Percentiles rank a stretch among this genome's conserved stretches.
Evolutionary conservation across 2,329 filamentous ascomycete species (phyloP).

Genomic region (Neoarthrinium moseri): DNA sequence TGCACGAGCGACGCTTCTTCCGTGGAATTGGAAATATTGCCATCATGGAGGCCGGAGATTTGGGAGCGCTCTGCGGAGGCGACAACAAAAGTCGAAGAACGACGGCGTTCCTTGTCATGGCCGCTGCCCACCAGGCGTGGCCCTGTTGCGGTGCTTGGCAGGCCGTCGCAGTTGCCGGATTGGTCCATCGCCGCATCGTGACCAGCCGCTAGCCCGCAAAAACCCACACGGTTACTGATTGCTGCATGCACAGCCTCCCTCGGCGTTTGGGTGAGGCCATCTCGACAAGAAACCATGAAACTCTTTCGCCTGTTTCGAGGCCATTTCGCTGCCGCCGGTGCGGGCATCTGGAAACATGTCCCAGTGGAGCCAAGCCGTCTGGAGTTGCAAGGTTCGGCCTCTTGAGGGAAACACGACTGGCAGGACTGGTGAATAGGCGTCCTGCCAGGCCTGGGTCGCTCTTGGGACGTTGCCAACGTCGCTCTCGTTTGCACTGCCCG

Average conservation of each 20-base stretch:
- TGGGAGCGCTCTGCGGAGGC: too few species aligned
- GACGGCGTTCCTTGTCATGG: not conserved
- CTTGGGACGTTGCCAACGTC: too few species aligned
- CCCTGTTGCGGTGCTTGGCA: not conserved
- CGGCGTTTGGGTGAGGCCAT: not conserved
- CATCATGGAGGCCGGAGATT: too few species aligned
- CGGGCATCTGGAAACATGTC: not conserved
- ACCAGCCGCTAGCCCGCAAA: not conserved
- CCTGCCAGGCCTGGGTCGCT: too few species aligned
- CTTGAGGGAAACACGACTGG: too few species aligned
- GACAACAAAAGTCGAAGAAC: not conserved
- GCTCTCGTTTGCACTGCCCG: constrained; percentile 3
- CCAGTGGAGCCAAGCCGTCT: too few species aligned
- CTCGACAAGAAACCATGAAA: not conserved
- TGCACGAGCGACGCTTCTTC: too few species aligned
- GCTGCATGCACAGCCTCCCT: constrained; percentile 3
- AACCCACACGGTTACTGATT: not conserved
- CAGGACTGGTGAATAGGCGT: too few species aligned
- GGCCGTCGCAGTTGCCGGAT: constrained; percentile 1
- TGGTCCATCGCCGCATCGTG: not conserved
- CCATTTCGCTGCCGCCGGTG: not conserved
- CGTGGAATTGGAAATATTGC: too few species aligned
- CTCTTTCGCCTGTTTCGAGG: not conserved
- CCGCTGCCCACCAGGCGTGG: not conserved
- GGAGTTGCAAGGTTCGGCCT: not conserved